Percentiles rank a stretch among this genome's conserved stretches.
Conservation (phyloP, 129 eudicot species). For the Centaurea solstitialis region DNA sequence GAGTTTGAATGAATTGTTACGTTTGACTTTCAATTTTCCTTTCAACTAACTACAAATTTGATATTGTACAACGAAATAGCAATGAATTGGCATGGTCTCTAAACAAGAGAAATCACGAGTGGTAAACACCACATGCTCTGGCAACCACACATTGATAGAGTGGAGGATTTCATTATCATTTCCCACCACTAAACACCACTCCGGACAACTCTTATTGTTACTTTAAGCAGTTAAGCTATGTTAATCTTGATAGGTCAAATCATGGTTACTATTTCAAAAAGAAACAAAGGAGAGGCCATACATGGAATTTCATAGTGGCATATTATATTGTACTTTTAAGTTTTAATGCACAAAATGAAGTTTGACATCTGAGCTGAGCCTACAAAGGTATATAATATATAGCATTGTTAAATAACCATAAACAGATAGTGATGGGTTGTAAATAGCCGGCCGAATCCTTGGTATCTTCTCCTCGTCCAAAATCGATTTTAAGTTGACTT, state of each 20-base stretch:
- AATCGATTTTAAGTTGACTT: not conserved
- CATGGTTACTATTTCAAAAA: not conserved
- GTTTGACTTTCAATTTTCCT: too few relatives aligned
- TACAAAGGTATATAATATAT: slow-evolving; percentile 1
- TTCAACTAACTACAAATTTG: too few relatives aligned
- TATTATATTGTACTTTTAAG: not conserved
- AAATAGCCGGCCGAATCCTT: slow-evolving; percentile 35
- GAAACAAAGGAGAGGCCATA: not conserved
- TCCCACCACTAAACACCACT: too few relatives aligned
- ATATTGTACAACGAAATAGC: too few relatives aligned
- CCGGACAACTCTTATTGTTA: too few relatives aligned
- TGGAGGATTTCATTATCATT: too few relatives aligned
- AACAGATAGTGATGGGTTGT: slow-evolving; percentile 19
- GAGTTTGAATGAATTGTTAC: too few relatives aligned
- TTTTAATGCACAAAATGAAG: slow-evolving; percentile 6
- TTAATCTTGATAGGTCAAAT: not conserved
- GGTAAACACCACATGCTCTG: too few relatives aligned
- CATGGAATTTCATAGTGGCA: not conserved
- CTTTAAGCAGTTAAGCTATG: too few relatives aligned
- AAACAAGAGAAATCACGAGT: too few relatives aligned
- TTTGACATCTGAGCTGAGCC: not conserved
- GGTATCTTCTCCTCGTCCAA: slow-evolving; percentile 10
- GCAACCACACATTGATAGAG: too few relatives aligned
- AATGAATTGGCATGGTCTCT: too few relatives aligned
- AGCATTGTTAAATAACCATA: not conserved